Evolutionary conservation across 768 basidiomycete genomes (phyloP), one percentile per base, ranked within the genome.

Genomic region (Pleurotus sapidus): DNA sequence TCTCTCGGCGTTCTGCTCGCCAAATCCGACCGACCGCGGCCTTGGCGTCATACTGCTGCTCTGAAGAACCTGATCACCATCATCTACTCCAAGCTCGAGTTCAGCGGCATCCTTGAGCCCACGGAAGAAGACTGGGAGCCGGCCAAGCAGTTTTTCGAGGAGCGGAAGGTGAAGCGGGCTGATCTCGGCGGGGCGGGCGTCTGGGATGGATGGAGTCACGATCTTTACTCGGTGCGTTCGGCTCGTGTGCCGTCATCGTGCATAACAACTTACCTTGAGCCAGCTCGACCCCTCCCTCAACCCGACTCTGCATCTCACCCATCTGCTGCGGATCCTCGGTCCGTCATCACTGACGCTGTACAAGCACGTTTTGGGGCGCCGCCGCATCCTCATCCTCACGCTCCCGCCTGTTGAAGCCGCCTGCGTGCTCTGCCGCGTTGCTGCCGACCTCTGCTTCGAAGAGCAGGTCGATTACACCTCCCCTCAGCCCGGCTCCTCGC

Each of bases 351-450:
- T 93, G 37, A 93, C 89, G 0, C 69, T 93, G 2, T 91, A 90
- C 73, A 92, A 92, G 64, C 84, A 92, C 63, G 81, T 91, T 14
- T 76, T 93, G 4, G 86, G 86, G 0, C 80, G 91, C 5, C 83
- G 78, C 53, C 77, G 92, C 14, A 82, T 93, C n/a, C 73, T 94
- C 38, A 86, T 94, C 34, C 90, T 89, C 66, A 90, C 91, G 0
- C 73, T 84, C 1, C 90, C 91, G 0, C 88, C 91, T 0, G 89
- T 93, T 11, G 89, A 93, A 65, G 82, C 84, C 0, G 89, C 91
- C 0, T 92, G 88, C 60, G 79, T 88, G 3, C 76, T 94, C 34
- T 89, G 88, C 56, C 86, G 89, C 50, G 83, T 88, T 4, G 87
- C 82, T 38, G 85, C 74, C 0, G 80, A 80, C 59, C 70, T 81